phyloP scores from a whole-genome alignment of 2,329 filamentous ascomycete genomes.

The Lachnellula arida region DNA sequence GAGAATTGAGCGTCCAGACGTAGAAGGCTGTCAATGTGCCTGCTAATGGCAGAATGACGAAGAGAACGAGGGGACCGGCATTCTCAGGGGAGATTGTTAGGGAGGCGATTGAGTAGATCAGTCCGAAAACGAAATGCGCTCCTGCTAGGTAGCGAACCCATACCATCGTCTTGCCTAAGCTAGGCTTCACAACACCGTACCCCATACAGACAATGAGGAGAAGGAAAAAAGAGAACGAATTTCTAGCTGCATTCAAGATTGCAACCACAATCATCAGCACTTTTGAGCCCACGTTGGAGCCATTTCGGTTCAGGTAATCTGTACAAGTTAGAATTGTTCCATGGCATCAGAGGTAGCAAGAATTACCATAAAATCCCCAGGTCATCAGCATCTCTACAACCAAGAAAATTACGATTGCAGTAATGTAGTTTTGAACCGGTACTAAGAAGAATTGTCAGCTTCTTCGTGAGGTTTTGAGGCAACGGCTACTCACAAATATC shows the following conservation, averaged over 20 bases:
- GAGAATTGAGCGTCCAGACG: slow-evolving; percentile 95
- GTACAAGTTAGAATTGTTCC: slow-evolving; percentile 32
- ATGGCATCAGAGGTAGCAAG: background rate
- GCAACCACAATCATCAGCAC: slow-evolving; percentile 88
- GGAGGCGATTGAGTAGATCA: slow-evolving; percentile 88
- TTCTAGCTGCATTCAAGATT: slow-evolving; percentile 85
- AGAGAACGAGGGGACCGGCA: slow-evolving; percentile 79
- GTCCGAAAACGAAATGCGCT: slow-evolving; percentile 89
- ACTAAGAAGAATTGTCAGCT: slow-evolving; percentile 49
- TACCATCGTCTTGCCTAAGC: slow-evolving; percentile 88
- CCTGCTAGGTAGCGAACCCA: slow-evolving; percentile 87
- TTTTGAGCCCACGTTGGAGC: slow-evolving; percentile 77
- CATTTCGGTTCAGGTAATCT: slow-evolving; percentile 92
- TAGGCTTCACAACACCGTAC: slow-evolving; percentile 94
- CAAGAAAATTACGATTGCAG: slow-evolving; percentile 89
- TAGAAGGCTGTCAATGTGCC: slow-evolving; percentile 95
- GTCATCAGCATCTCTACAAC: slow-evolving; percentile 97
- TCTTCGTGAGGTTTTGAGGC: background rate
- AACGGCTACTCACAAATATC: slow-evolving; percentile 66
- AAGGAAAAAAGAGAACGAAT: slow-evolving; percentile 98
- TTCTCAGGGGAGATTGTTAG: slow-evolving; percentile 84
- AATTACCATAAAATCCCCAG: slow-evolving; percentile 88
- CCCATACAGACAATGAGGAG: slow-evolving; percentile 99
- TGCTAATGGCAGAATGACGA: slow-evolving; percentile 89
- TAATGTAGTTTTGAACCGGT: slow-evolving; percentile 98